Evolutionary conservation across 2,329 filamentous ascomycete species (phyloP).

Genomic region (Aspergillus oerlinghausenensis): DNA sequence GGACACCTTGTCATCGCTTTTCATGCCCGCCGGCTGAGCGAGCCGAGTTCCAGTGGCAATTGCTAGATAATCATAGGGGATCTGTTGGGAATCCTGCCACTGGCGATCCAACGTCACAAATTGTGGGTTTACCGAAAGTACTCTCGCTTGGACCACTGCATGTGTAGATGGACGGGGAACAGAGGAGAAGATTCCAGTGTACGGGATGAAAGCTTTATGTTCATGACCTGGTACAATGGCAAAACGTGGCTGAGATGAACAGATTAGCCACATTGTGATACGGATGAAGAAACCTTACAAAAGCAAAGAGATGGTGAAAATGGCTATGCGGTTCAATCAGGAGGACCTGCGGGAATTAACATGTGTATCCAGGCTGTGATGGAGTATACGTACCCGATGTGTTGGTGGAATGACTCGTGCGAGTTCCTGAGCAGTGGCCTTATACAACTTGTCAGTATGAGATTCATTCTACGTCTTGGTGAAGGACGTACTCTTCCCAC

Average conservation of each 20-base stretch:
- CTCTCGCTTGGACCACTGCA: conserved; percentile 29
- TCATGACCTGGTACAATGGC: conserved; percentile 32
- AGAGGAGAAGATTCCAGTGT: conserved; percentile 27
- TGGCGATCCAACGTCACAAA: conserved; percentile 30
- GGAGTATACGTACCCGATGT: conserved; percentile 25
- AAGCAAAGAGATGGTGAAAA: conserved; percentile 34
- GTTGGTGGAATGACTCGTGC: conserved; percentile 30
- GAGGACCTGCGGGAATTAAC: conserved; percentile 20
- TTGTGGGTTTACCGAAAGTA: conserved; percentile 23
- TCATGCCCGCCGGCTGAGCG: conserved; percentile 31
- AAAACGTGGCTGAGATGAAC: conserved; percentile 25
- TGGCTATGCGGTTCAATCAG: conserved; percentile 33
- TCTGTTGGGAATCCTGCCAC: conserved; percentile 28
- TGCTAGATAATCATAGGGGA: conserved; percentile 31
- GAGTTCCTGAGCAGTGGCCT: conserved; percentile 33
- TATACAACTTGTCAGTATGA: conserved; percentile 5
- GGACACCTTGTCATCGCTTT: conserved; percentile 28
- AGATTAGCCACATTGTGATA: neutral
- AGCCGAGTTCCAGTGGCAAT: conserved; percentile 32
- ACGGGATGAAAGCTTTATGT: conserved; percentile 35
- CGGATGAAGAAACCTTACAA: conserved; percentile 17
- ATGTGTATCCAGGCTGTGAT: neutral
- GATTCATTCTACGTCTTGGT: neutral
- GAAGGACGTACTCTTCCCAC: conserved; percentile 27
- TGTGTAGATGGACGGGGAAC: conserved; percentile 21